These are phyloP conservation scores for Globisporangium apiculatum DNA, from an alignment of 352 stramenopile species.

Conservation along the genomic window DNA sequence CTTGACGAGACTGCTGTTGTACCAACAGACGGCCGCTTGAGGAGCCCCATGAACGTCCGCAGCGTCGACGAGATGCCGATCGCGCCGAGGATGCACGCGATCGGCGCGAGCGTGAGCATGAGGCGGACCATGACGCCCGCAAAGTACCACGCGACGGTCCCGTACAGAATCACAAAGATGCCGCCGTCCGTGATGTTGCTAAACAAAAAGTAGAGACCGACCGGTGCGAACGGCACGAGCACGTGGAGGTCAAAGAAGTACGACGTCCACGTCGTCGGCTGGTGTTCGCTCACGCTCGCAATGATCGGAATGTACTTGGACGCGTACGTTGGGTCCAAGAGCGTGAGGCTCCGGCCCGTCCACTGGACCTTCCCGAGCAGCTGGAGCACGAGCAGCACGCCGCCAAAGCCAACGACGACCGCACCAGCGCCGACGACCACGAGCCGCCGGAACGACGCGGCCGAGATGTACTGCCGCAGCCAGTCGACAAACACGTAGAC, in stretches of 20 bases:
- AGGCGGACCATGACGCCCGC: slow-evolving; percentile 90
- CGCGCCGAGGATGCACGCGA: slow-evolving; percentile 88
- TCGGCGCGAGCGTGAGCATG: slow-evolving; percentile 89
- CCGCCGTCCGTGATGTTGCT: slow-evolving; percentile 81
- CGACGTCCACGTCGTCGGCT: slow-evolving; percentile 91
- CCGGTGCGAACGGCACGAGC: slow-evolving; percentile 86
- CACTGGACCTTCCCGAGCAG: slow-evolving; percentile 84
- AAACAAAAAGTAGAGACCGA: slow-evolving; percentile 90
- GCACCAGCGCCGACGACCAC: slow-evolving; percentile 53
- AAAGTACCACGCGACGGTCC: slow-evolving; percentile 91
- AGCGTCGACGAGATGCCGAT: slow-evolving; percentile 78
- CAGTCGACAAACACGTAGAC: slow-evolving; percentile 73
- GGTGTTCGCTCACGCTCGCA: slow-evolving; percentile 90
- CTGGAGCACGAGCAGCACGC: slow-evolving; percentile 68
- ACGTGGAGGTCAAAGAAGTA: slow-evolving; percentile 93
- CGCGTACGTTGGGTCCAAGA: slow-evolving; percentile 89
- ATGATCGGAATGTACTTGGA: slow-evolving; percentile 95
- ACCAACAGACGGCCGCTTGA: slow-evolving; percentile 33
- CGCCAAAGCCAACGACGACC: slow-evolving; percentile 47
- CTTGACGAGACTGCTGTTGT: slow-evolving; percentile 26
- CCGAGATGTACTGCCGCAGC: slow-evolving; percentile 69
- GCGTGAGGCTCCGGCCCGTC: slow-evolving; percentile 86
- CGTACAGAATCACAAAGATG: slow-evolving; percentile 93
- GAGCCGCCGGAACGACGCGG: slow-evolving; percentile 65
- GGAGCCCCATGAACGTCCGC: slow-evolving; percentile 72